These are phyloP conservation scores for Microbotryum scabiosae DNA, from an alignment of 1,284 basidiomycete species.

Conservation along the genomic window DNA sequence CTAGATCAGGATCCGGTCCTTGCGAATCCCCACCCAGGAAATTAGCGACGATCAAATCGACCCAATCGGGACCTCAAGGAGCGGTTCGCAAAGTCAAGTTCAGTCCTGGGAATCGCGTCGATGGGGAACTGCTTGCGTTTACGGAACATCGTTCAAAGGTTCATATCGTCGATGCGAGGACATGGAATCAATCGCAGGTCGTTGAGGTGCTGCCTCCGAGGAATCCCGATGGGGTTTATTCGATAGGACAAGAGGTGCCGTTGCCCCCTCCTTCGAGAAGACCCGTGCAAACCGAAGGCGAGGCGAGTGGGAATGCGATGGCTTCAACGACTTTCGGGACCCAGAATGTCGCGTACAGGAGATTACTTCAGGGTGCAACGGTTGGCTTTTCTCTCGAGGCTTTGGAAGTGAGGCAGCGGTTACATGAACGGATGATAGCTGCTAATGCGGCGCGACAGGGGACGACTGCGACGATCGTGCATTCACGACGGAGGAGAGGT, in stretches of 20 bases:
- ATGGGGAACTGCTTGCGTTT: constrained; percentile 64
- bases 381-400: too few species aligned
- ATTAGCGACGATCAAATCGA: constrained; percentile 20
- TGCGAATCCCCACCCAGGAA: constrained; percentile 6
- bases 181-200: constrained; percentile 64
- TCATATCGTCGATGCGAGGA: constrained; percentile 68
- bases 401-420: too few species aligned
- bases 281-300: too few species aligned
- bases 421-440: background rate
- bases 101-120: constrained; percentile 43
- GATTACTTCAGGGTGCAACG: too few species aligned
- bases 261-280: too few species aligned
- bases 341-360: too few species aligned
- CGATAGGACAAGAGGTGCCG: too few species aligned
- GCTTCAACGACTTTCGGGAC: too few species aligned
- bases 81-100: constrained; percentile 71
- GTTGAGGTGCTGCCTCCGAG: constrained; percentile 40
- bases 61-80: constrained; percentile 52
- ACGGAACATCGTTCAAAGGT: constrained; percentile 73
- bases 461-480: background rate
- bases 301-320: too few species aligned
- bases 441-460: background rate
- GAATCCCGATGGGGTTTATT: too few species aligned
- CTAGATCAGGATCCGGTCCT: background rate
- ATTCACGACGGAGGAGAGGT: background rate